Evolutionary conservation across 2,329 filamentous ascomycete species (phyloP).

Genomic region (Emmonsia crescens): DNA sequence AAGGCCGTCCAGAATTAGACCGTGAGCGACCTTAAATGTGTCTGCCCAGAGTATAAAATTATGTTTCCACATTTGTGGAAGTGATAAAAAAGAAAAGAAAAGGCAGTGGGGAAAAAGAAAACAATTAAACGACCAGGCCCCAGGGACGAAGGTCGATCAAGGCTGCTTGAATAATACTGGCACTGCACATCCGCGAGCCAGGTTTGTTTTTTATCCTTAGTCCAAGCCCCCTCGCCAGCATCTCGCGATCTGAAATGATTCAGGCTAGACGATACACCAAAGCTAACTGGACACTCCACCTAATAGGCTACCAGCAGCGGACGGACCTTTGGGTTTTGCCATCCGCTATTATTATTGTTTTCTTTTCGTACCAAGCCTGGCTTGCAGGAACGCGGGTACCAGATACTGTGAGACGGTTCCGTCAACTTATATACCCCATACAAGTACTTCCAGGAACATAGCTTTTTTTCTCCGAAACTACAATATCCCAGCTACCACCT

Average conservation of each 20-base stretch:
- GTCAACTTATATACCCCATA: background rate
- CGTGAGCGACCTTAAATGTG: background rate
- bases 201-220: background rate
- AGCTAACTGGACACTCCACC: conserved; percentile 1
- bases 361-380: background rate
- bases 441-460: background rate
- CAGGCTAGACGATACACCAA: background rate
- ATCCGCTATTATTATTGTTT: background rate
- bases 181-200: background rate
- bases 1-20: background rate
- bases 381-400: background rate
- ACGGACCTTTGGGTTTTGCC: background rate
- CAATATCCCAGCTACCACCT: background rate
- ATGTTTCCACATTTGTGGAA: background rate
- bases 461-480: background rate
- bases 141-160: background rate
- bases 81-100: background rate
- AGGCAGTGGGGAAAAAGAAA: background rate
- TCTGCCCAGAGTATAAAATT: background rate
- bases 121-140: background rate
- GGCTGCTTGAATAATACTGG: background rate
- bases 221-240: conserved; percentile 2
- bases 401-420: background rate
- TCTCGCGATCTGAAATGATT: conserved; percentile 5
- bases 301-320: background rate